These are phyloP conservation scores for Thielaviopsis euricoi DNA, from an alignment of 2,329 filamentous ascomycete species.

Conservation along the genomic window DNA sequence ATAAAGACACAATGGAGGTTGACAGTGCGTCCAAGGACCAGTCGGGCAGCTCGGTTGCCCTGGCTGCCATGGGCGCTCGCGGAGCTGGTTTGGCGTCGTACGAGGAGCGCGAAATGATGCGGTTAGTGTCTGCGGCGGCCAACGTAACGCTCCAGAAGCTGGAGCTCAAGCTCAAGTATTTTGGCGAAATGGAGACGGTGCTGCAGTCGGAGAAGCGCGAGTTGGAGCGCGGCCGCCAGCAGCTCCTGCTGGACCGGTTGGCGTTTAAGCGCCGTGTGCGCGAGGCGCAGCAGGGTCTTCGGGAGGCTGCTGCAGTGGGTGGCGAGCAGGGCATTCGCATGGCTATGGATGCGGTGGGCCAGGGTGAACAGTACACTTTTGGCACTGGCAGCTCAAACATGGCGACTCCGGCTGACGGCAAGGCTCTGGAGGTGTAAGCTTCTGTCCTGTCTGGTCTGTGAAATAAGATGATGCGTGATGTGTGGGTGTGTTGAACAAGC, in stretches of 20 bases:
- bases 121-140: slow-evolving; percentile 77
- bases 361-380: slow-evolving; percentile 37
- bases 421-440: slow-evolving; percentile 8
- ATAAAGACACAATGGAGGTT: slow-evolving; percentile 39
- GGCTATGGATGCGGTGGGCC: slow-evolving; percentile 29
- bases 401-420: slow-evolving; percentile 7
- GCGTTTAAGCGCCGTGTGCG: slow-evolving; percentile 77
- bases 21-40: slow-evolving; percentile 23
- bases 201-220: slow-evolving; percentile 85
- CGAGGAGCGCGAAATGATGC: slow-evolving; percentile 92
- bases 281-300: slow-evolving; percentile 64
- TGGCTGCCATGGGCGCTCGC: slow-evolving; percentile 74
- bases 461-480: too few species aligned
- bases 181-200: slow-evolving; percentile 87
- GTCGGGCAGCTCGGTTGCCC: slow-evolving; percentile 56
- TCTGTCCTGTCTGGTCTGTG: background rate
- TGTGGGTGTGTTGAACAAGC: background rate
- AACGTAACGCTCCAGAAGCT: slow-evolving; percentile 93
- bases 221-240: slow-evolving; percentile 77
- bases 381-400: slow-evolving; percentile 18
- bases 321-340: slow-evolving; percentile 33
- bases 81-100: slow-evolving; percentile 81
- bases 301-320: slow-evolving; percentile 31
- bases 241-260: slow-evolving; percentile 83
- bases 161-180: slow-evolving; percentile 88